Evolutionary conservation across 768 basidiomycete species (phyloP), one percentile per base, ranked within the genome.

Genomic region (Psilocybe subaeruginosa): DNA sequence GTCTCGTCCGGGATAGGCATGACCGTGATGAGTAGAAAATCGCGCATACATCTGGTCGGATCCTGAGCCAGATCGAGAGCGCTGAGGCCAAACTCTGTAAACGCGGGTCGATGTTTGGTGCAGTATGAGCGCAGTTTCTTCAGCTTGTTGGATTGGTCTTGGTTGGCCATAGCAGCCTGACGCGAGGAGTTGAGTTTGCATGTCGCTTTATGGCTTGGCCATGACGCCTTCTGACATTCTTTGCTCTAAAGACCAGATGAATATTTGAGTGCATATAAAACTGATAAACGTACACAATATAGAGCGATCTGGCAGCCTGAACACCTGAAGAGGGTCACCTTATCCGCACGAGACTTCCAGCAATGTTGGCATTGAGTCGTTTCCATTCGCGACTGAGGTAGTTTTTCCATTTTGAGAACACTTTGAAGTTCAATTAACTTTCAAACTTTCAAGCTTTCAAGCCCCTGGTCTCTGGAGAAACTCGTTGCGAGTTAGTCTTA

Each of bases 331-430:
- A 53, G 33, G 7, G 29, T 17, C 3, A 17, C 51, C 5, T 14
- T 12, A 8, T 53, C 51, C 7, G 19, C 11, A 14, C 51, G 51
- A 19, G 51, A 53, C 19, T 31, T 30, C 31, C 33, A 53, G 29
- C 51, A 53, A 17, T 53, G 33, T 19, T 53, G 51, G 17, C 51
- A 53, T n/a, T 53, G 51, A 4, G 51, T 53, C n/a, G 41, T 43
- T n/a, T 43, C 41, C 41, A 11, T 12, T 43, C 41, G 41, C 7
- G 37, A 39, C 14, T 39, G 37, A 39, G 37, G 37, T 14, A 39
- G 23, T 23, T 23, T 19, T 23, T 23, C 23, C 23, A 23, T 23
- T 23, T 23, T 23, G 1, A 23, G 23, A 23, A 23, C 23, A 23
- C 23, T 23, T 23, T 23, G 23, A 23, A 23, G 23, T 23, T 23